Evolutionary conservation across 495 filamentous ascomycete species (phyloP).

Genomic region (Xylaria grammica): DNA sequence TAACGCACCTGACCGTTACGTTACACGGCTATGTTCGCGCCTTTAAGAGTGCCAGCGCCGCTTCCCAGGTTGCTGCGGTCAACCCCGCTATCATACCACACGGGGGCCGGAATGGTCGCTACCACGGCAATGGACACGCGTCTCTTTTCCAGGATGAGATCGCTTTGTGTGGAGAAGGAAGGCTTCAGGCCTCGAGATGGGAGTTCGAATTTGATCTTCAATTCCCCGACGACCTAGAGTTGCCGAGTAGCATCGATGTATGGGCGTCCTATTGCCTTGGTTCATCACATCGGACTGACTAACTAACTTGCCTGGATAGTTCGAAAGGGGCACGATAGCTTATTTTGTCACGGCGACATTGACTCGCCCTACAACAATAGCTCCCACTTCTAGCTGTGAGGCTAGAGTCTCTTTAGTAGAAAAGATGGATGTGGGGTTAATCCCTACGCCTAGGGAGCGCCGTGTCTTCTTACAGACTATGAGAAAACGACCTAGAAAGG

Average conservation of each 20-base stretch:
- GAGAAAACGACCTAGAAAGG: constrained; percentile 62
- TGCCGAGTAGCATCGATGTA: constrained; percentile 95
- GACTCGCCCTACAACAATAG: constrained; percentile 86
- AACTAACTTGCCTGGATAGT: constrained; percentile 59
- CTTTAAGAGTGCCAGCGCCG: constrained; percentile 72
- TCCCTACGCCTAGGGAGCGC: constrained; percentile 65
- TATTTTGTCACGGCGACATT: constrained; percentile 89
- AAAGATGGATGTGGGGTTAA: constrained; percentile 62
- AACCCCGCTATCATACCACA: constrained; percentile 48
- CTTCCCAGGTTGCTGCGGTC: constrained; percentile 60
- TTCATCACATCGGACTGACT: constrained; percentile 23
- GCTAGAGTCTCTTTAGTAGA: constrained; percentile 80
- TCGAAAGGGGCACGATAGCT: constrained; percentile 90
- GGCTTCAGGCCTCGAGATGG: constrained; percentile 82
- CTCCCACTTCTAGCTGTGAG: constrained; percentile 77
- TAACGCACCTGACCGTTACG: constrained; percentile 88
- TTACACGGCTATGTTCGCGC: constrained; percentile 91
- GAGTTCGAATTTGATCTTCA: constrained; percentile 92
- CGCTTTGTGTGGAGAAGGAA: constrained; percentile 87
- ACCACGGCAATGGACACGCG: constrained; percentile 80
- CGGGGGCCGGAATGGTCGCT: constrained; percentile 62
- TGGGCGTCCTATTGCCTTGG: constrained; percentile 38
- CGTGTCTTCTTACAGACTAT: constrained; percentile 82
- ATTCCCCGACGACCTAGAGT: constrained; percentile 72
- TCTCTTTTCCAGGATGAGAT: constrained; percentile 91